Percentiles rank a stretch among this genome's conserved stretches.
These are phyloP conservation scores for Coemansia sp. DNA, from an alignment of 192 early-diverging fungal genomes.

Conservation along the genomic window DNA sequence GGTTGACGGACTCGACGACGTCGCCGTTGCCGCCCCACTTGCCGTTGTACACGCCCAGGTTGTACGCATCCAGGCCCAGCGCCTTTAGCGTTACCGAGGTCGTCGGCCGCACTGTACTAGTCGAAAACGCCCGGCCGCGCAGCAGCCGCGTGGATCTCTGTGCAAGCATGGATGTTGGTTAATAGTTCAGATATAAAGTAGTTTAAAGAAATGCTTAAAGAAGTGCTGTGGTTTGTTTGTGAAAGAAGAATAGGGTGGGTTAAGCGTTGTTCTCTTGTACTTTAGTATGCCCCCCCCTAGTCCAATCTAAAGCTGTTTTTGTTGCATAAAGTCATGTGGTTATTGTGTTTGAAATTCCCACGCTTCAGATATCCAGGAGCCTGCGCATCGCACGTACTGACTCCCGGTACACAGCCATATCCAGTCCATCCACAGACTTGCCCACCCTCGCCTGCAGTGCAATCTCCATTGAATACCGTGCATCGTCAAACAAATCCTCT, in stretches of 20 bases:
- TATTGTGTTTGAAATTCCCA: neutral
- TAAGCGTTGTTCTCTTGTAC: no score
- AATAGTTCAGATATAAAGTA: no score
- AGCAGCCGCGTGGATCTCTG: neutral
- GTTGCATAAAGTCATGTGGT: neutral
- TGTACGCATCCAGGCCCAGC: constrained; percentile 63
- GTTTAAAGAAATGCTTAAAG: no score
- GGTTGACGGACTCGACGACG: constrained; percentile 62
- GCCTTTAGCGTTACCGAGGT: constrained; percentile 49
- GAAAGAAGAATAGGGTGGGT: no score
- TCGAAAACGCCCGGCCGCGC: constrained; percentile 16
- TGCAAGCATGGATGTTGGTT: neutral
- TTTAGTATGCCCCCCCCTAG: no score
- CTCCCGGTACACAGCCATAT: constrained; percentile 28
- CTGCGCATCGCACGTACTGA: constrained; percentile 25
- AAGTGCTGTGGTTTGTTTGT: no score
- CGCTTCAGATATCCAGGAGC: constrained; percentile 1
- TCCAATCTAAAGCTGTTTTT: neutral
- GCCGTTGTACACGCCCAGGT: constrained; percentile 78
- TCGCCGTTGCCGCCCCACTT: constrained; percentile 66
- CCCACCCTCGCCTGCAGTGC: constrained; percentile 28
- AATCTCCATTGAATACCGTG: constrained; percentile 10
- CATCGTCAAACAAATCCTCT: constrained; percentile 24
- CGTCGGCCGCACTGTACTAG: constrained; percentile 12
- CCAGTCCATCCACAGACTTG: constrained; percentile 29